phyloP scores from a whole-genome alignment of 345 rosid genomes.

The Dipteronia sinensis region DNA sequence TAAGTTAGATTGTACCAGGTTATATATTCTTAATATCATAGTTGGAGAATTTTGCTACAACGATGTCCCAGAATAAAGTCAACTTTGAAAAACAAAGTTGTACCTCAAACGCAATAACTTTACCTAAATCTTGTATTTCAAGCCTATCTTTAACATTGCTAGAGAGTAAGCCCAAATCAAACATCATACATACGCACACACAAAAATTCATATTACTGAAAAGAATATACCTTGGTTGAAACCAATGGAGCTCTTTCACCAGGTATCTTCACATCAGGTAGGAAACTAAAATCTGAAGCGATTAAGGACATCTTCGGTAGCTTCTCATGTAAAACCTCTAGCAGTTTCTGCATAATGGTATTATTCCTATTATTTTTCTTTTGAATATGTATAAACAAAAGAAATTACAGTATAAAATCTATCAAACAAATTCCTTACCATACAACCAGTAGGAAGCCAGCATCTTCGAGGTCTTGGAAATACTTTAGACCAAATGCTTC shows the following conservation, averaged over 20 bases:
- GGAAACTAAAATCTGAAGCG: conserved; percentile 92
- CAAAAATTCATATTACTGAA: neutral
- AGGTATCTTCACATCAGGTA: conserved; percentile 88
- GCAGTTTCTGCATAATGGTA: conserved; percentile 62
- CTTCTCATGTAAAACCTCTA: conserved; percentile 77
- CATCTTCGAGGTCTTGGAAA: conserved; percentile 85
- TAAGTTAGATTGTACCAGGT: neutral
- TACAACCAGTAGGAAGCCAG: conserved; percentile 98
- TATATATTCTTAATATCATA: neutral
- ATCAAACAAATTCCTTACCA: conserved; percentile 51
- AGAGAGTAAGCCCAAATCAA: neutral
- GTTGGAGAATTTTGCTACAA: neutral
- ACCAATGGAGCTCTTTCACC: conserved; percentile 98
- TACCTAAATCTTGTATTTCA: neutral
- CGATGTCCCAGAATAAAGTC: neutral
- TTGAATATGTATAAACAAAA: neutral
- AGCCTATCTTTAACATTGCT: neutral
- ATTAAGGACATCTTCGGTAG: conserved; percentile 95
- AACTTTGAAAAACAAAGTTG: neutral
- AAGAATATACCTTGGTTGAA: conserved; percentile 73
- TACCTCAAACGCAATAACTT: neutral
- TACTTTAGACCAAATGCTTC: conserved; percentile 68
- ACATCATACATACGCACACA: neutral
- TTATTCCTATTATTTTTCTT: conserved; percentile 7
- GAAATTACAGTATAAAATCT: conserved; percentile 6